Conservation (phyloP, 345 rosid species). For the Salix brachista region DNA sequence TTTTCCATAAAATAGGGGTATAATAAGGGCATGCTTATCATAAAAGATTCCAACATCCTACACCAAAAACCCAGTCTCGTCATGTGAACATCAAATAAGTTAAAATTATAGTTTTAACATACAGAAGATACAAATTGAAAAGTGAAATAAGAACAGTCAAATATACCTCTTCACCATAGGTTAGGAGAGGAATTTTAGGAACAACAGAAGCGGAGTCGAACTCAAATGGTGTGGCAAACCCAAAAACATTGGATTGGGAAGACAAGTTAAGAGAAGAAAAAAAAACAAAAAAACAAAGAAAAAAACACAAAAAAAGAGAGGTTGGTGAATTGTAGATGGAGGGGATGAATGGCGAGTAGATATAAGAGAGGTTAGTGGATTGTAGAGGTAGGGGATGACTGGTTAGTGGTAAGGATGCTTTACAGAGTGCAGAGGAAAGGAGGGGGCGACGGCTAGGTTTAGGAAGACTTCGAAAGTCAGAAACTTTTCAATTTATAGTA, state of each 20-base stretch:
- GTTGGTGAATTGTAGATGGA: too few relatives aligned
- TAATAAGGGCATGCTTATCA: conserved; percentile 71
- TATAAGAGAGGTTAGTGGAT: too few relatives aligned
- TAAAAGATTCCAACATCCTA: conserved; percentile 69
- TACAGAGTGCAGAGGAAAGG: too few relatives aligned
- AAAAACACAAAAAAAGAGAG: too few relatives aligned
- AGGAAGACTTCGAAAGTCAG: too few relatives aligned
- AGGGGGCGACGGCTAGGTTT: too few relatives aligned
- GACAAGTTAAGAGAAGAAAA: too few relatives aligned
- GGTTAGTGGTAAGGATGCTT: too few relatives aligned
- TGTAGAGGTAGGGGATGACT: too few relatives aligned
- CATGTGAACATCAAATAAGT: not conserved
- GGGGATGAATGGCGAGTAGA: too few relatives aligned
- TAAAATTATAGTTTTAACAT: not conserved
- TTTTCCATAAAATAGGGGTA: conserved; percentile 58
- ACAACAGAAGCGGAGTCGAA: conserved; percentile 47
- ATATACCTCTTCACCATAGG: conserved; percentile 66
- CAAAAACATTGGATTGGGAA: conserved; percentile 22
- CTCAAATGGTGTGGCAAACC: conserved; percentile 43
- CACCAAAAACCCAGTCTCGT: not conserved
- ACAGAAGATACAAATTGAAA: not conserved
- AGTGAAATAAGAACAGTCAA: not conserved
- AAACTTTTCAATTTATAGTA: too few relatives aligned
- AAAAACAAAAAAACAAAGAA: too few relatives aligned
- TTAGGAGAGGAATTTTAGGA: conserved; percentile 59